phyloP scores from a whole-genome alignment of 179 eudicot genomes.

The Corrigiola litoralis region DNA sequence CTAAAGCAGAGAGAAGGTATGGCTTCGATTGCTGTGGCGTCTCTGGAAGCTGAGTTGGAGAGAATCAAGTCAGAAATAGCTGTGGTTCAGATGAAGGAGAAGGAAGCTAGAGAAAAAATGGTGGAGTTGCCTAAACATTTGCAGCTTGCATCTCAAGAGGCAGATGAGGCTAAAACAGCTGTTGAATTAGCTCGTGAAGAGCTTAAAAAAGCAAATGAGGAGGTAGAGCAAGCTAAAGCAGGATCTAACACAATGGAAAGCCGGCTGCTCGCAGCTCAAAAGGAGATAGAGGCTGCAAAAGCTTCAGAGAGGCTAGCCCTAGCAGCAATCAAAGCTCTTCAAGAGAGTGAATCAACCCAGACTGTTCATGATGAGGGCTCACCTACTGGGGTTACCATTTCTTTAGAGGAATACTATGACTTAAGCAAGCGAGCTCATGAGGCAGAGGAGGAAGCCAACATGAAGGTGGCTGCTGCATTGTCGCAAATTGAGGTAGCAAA shows the following conservation, averaged over 20 bases:
- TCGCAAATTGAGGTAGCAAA: slow-evolving; percentile 66
- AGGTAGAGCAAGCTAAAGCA: slow-evolving; percentile 74
- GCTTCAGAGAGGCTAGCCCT: slow-evolving; percentile 72
- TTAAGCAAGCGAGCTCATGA: slow-evolving; percentile 76
- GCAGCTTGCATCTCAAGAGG: slow-evolving; percentile 69
- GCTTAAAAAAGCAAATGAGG: slow-evolving; percentile 60
- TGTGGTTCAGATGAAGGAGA: slow-evolving; percentile 51
- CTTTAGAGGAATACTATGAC: slow-evolving; percentile 80
- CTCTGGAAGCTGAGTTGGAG: slow-evolving; percentile 75
- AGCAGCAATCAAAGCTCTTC: slow-evolving; percentile 69
- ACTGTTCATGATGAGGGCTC: slow-evolving; percentile 31
- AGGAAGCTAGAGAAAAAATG: slow-evolving; percentile 63
- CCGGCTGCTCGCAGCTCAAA: slow-evolving; percentile 57
- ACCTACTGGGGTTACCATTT: slow-evolving; percentile 51
- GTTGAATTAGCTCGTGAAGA: slow-evolving; percentile 60
- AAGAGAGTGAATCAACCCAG: slow-evolving; percentile 56
- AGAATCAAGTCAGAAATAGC: slow-evolving; percentile 57
- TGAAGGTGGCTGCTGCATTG: slow-evolving; percentile 54
- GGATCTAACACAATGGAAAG: slow-evolving; percentile 56
- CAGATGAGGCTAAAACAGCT: slow-evolving; percentile 61
- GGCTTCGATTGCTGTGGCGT: slow-evolving; percentile 61
- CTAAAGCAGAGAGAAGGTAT: slow-evolving; percentile 71
- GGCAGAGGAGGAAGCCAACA: slow-evolving; percentile 71
- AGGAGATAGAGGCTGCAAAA: slow-evolving; percentile 89
- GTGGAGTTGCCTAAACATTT: slow-evolving; percentile 64